phyloP scores from a whole-genome alignment of 768 basidiomycete genomes.

The Auriscalpium microsporum region DNA sequence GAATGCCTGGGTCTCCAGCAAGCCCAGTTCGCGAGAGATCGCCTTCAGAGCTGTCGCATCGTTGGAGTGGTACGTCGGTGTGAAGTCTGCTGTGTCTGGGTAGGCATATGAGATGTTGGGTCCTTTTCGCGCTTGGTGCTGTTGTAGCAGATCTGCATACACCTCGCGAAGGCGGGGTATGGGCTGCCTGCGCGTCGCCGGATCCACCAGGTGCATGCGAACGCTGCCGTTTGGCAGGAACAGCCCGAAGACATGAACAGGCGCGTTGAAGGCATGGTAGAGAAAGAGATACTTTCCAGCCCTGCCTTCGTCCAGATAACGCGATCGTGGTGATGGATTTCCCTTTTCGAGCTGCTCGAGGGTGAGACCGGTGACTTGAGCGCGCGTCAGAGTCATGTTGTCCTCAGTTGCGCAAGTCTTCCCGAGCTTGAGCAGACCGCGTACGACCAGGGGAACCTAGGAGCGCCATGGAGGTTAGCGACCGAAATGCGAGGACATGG shows the following conservation, averaged over 20 bases:
- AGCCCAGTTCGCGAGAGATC: slow-evolving; percentile 77
- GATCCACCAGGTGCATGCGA: slow-evolving; percentile 85
- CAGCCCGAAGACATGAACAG: slow-evolving; percentile 81
- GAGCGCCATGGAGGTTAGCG: not conserved
- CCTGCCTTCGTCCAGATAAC: slow-evolving; percentile 68
- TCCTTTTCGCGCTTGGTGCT: slow-evolving; percentile 36
- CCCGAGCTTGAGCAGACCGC: slow-evolving; percentile 77
- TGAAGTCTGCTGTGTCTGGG: slow-evolving; percentile 50
- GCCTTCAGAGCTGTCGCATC: slow-evolving; percentile 78
- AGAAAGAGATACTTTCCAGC: slow-evolving; percentile 75
- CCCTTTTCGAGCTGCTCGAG: slow-evolving; percentile 71
- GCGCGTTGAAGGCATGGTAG: slow-evolving; percentile 72
- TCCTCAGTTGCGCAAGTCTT: slow-evolving; percentile 70
- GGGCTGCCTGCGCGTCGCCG: slow-evolving; percentile 76
- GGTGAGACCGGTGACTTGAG: slow-evolving; percentile 76
- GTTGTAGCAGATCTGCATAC: slow-evolving; percentile 56
- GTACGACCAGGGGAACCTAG: slow-evolving; percentile 75
- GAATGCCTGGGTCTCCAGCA: slow-evolving; percentile 65
- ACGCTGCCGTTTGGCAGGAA: slow-evolving; percentile 67
- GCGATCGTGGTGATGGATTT: slow-evolving; percentile 44
- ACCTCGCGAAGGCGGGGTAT: slow-evolving; percentile 68
- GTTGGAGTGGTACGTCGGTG: slow-evolving; percentile 67
- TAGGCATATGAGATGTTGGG: slow-evolving; percentile 50
- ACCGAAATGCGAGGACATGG: not conserved
- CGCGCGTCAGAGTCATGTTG: slow-evolving; percentile 68